phyloP scores from a whole-genome alignment of 805 yeast genomes.

The Kodamaea fukazawae region DNA sequence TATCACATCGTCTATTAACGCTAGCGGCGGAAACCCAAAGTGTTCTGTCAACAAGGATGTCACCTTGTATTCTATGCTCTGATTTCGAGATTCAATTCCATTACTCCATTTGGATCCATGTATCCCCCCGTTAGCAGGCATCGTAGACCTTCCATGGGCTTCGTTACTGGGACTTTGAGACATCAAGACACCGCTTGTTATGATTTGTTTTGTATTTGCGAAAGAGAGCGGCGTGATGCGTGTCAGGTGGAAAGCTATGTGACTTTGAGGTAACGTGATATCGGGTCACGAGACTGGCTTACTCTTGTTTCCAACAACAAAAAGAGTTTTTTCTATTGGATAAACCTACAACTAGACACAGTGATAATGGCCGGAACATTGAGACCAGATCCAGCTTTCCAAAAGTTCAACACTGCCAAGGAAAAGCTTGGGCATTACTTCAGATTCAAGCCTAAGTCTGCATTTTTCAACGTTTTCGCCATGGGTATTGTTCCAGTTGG shows the following conservation, averaged over 20 bases:
- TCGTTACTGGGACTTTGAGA: no score
- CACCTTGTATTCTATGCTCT: constrained; percentile 25
- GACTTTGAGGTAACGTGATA: no score
- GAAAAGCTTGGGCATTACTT: constrained; percentile 42
- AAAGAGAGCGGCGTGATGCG: no score
- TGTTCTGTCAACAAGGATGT: constrained; percentile 71
- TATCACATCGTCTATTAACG: constrained; percentile 81
- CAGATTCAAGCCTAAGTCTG: constrained; percentile 41
- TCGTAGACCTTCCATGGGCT: no score
- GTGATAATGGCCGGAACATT: constrained; percentile 41
- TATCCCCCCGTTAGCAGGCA: no score
- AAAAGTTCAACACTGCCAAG: constrained; percentile 41
- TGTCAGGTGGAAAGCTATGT: no score
- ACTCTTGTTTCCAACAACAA: not conserved
- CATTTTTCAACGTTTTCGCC: constrained; percentile 30
- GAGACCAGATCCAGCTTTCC: constrained; percentile 41
- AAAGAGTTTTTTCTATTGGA: constrained; percentile 1
- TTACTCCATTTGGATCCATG: not conserved
- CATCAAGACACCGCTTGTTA: no score
- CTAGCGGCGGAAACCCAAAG: constrained; percentile 78
- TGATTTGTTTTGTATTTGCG: no score
- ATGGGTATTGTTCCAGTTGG: constrained; percentile 42
- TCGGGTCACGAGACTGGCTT: no score
- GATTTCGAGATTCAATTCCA: constrained; percentile 1
- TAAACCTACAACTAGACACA: constrained; percentile 1